phyloP scores from a whole-genome alignment of 257 asterid genomes.

The Solanum chilense region DNA sequence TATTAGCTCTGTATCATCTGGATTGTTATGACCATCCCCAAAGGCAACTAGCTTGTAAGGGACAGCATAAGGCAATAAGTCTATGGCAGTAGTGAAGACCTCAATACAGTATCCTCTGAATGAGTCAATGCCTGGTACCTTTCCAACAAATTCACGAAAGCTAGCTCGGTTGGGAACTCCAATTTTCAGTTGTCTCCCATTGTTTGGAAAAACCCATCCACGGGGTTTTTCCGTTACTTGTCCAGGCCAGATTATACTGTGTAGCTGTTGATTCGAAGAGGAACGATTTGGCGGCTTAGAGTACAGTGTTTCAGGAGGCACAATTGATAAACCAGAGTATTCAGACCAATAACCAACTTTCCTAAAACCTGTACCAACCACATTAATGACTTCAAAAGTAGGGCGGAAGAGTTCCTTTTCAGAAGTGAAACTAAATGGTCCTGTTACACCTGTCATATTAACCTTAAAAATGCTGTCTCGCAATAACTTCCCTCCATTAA shows the following conservation, averaged over 20 bases:
- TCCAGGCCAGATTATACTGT: slow-evolving; percentile 51
- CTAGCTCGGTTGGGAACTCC: slow-evolving; percentile 53
- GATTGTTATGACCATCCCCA: slow-evolving; percentile 44
- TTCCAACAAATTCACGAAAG: slow-evolving; percentile 29
- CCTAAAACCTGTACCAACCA: slow-evolving; percentile 34
- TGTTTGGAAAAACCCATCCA: slow-evolving; percentile 58
- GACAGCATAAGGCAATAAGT: slow-evolving; percentile 47
- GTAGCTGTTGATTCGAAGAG: slow-evolving; percentile 19
- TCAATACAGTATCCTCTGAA: slow-evolving; percentile 51
- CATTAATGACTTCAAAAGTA: slow-evolving; percentile 45
- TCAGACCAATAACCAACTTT: slow-evolving; percentile 47
- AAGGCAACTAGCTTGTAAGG: slow-evolving; percentile 28
- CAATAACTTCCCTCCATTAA: slow-evolving; percentile 34
- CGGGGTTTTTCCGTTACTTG: slow-evolving; percentile 31
- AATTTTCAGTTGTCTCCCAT: slow-evolving; percentile 33
- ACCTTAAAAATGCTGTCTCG: slow-evolving; percentile 21
- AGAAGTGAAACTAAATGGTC: slow-evolving; percentile 20
- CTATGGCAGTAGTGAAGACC: slow-evolving; percentile 41
- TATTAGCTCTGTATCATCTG: slow-evolving; percentile 34
- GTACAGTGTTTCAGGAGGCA: slow-evolving; percentile 33
- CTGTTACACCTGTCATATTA: slow-evolving; percentile 53
- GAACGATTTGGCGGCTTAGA: slow-evolving; percentile 21
- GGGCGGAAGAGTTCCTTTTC: slow-evolving; percentile 37
- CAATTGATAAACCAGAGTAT: slow-evolving; percentile 42
- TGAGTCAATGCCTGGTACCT: slow-evolving; percentile 13